Evolutionary conservation across 2,329 filamentous ascomycete genomes (phyloP).

Genomic region (Remersonia thermophila): DNA sequence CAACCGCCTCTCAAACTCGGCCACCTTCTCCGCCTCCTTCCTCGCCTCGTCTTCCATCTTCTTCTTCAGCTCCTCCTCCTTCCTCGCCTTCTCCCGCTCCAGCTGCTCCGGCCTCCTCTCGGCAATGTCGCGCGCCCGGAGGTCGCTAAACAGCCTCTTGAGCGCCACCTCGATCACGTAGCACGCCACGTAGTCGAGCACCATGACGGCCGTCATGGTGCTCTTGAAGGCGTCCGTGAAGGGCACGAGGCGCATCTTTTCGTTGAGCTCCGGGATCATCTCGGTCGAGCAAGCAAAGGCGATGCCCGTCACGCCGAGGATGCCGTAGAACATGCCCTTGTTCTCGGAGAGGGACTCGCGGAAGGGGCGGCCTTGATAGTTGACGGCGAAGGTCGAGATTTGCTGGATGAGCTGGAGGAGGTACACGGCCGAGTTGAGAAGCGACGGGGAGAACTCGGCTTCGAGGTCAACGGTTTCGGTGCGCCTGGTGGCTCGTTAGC

Average conservation of each 20-base stretch:
- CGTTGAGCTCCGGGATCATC: slow-evolving; percentile 88
- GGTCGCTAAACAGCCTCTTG: slow-evolving; percentile 81
- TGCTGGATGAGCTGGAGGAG: slow-evolving; percentile 96
- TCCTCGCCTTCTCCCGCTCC: slow-evolving; percentile 58
- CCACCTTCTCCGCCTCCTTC: slow-evolving; percentile 35
- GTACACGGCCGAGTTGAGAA: slow-evolving; percentile 94
- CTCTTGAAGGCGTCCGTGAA: slow-evolving; percentile 82
- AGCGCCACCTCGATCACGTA: slow-evolving; percentile 77
- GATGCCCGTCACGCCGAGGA: slow-evolving; percentile 76
- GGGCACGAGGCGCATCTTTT: slow-evolving; percentile 81
- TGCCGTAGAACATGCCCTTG: slow-evolving; percentile 95
- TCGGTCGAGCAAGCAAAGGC: slow-evolving; percentile 93
- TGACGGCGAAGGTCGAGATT: slow-evolving; percentile 97
- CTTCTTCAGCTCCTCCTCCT: slow-evolving; percentile 41
- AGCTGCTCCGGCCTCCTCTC: slow-evolving; percentile 77
- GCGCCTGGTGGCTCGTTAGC: slow-evolving; percentile 29
- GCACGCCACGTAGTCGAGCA: slow-evolving; percentile 76
- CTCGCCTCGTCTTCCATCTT: slow-evolving; percentile 40
- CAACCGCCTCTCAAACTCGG: slow-evolving; percentile 46
- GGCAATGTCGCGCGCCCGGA: slow-evolving; percentile 86
- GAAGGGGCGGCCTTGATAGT: slow-evolving; percentile 98
- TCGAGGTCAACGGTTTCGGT: slow-evolving; percentile 68
- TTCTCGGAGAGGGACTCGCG: slow-evolving; percentile 92
- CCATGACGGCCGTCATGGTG: slow-evolving; percentile 74
- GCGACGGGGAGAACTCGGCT: slow-evolving; percentile 82